Evolutionary conservation across 2,329 filamentous ascomycete species (phyloP), one percentile per base, ranked within the genome.

Genomic region (Aspergillus fumigatus): DNA sequence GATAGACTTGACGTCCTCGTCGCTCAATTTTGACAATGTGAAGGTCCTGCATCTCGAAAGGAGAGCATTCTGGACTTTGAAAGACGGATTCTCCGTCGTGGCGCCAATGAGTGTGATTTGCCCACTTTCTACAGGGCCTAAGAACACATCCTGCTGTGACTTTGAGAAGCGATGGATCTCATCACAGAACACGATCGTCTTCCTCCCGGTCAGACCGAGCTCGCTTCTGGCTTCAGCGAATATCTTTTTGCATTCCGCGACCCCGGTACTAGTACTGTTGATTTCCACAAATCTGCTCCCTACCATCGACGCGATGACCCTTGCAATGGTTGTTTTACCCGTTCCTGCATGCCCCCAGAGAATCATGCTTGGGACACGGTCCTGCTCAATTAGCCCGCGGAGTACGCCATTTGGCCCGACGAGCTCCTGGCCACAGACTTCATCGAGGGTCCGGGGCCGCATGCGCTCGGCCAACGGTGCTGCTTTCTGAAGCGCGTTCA

Each of bases 131-230:
- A 97, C 93, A 0, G 93, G 93, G 17, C 88, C 90, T 1, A 99
- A 79, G 65, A 97, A 97, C 1, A 97, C 89, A 73, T 97, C 94
- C 70, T 99, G 94, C 72, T 97, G 94, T 0, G 87, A 82, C 75
- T 96, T 97, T 64, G 84, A 89, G 79, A 96, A 96, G 27, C 93
- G 80, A 74, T 96, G 92, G 50, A 97, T 94, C 78, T 97, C 94
- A 76, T 99, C 94, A 76, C 93, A 97, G 73, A 99, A 99, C 61
- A 99, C 86, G 61, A 99, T 96, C 0, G 94, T 97, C 76, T 90
- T 93, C 59, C 92, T 83, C 1, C 93, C 93, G 0, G 91, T 95
- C 52, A 97, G 78, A 1, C 80, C 78, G 49, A 92, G 76, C 71
- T 97, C 94, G 67, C 86, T 89, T 58, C 84, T 85, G 0, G 94